Conservation (phyloP, 2,329 filamentous ascomycete species). For the Xylaria arbuscula region DNA sequence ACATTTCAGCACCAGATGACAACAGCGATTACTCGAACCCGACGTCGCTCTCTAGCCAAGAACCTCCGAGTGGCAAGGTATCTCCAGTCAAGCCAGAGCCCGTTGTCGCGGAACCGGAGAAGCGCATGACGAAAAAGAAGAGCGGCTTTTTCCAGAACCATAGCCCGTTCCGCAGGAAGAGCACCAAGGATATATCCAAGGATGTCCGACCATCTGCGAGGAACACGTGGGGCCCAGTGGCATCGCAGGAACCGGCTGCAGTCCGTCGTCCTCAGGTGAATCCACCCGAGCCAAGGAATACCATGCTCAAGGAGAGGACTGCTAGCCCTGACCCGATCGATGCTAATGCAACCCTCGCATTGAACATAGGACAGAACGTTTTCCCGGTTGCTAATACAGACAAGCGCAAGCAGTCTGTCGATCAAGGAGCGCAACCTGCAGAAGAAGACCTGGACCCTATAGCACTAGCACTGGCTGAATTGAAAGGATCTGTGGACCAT, state of each 20-base stretch:
- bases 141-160: slow-evolving; percentile 94
- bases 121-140: slow-evolving; percentile 74
- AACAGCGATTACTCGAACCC: slow-evolving; percentile 91
- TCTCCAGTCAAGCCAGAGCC: slow-evolving; percentile 59
- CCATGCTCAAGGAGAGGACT: slow-evolving; percentile 56
- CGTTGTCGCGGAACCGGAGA: slow-evolving; percentile 61
- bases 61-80: slow-evolving; percentile 77
- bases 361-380: slow-evolving; percentile 96
- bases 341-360: slow-evolving; percentile 88
- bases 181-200: slow-evolving; percentile 80
- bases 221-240: slow-evolving; percentile 67
- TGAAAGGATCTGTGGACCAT: slow-evolving; percentile 80
- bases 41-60: slow-evolving; percentile 88
- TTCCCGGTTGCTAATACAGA: slow-evolving; percentile 90
- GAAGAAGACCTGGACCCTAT: slow-evolving; percentile 85
- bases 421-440: slow-evolving; percentile 51
- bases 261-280: slow-evolving; percentile 56
- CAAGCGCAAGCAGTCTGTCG: slow-evolving; percentile 60
- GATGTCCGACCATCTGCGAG: slow-evolving; percentile 65
- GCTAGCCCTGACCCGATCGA: slow-evolving; percentile 87
- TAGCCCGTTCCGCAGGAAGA: slow-evolving; percentile 92
- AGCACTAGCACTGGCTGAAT: slow-evolving; percentile 88
- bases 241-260: slow-evolving; percentile 37
- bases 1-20: slow-evolving; percentile 79
- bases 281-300: slow-evolving; percentile 53